Base-by-base conservation (phyloP, 2,329 filamentous ascomycete species). In the Alternaria sp. region DNA sequence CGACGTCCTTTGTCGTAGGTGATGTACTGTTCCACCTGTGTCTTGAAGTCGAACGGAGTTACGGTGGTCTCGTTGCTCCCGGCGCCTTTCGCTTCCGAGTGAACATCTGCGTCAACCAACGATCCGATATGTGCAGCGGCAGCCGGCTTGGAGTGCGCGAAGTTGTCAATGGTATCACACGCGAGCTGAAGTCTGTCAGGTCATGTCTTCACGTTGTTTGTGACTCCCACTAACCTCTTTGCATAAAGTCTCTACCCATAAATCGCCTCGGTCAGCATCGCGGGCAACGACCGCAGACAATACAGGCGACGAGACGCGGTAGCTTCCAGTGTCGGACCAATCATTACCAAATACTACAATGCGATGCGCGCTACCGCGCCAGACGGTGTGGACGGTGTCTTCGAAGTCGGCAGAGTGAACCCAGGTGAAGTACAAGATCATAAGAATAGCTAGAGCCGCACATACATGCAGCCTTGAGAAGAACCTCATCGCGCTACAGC, bases 321-420 rank as follows among this genome's bases (percentile, higher is more conserved):
- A 76, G 44, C 62, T 67, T 24, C 76, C 75, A 42, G 68, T 77
- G 65, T 79, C 77, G 54, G 76, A 79, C 74, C 75, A 79, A 54
- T 78, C 75, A 53, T 78, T 75, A 12, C 77, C 77, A 64, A 79
- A 79, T 24, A 79, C 76, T 28, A 79, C 76, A 20, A 79, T 54
- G 39, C 75, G 71, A 54, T 72, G 71, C 30, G 72, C 61, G 28
- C 59, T 65, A 36, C 70, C 70, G 57, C 62, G 65, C 72, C 75
- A 75, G 43, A 63, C 70, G 51, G 73, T 67, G 42, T 72, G 63
- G 44, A 75, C 66, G 49, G 64, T 72, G 49, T 67, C 62, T 54
- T 62, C 65, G 22, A 78, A 58, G 43, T 68, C 64, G 57, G 68
- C 56, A 39, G 74, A 69, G 9, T 71, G 72, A 48, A 68, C 42